Conservation (phyloP, 179 eudicot species). For the Amaranthus tricolor region DNA sequence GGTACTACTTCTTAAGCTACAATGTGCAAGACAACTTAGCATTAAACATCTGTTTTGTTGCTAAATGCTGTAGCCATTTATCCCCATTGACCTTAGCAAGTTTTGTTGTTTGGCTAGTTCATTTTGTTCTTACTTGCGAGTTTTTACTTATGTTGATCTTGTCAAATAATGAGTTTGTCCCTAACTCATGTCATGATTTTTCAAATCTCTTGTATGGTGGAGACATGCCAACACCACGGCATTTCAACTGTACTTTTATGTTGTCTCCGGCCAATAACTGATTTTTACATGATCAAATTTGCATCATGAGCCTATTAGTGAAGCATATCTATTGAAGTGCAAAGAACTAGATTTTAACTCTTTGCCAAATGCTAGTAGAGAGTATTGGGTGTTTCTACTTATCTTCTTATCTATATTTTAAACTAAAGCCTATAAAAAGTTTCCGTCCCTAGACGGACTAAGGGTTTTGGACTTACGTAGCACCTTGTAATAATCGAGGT, state of each 20-base stretch:
- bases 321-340: not conserved
- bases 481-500: too few species aligned
- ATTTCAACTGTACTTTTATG: not conserved
- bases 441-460: too few species aligned
- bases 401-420: too few species aligned
- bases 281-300: too few species aligned
- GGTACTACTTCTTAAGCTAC: conserved; percentile 38
- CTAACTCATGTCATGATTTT: not conserved
- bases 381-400: too few species aligned
- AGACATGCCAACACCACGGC: not conserved
- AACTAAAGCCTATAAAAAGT: not conserved
- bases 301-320: too few species aligned
- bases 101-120: not conserved
- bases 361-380: not conserved
- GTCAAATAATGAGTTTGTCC: not conserved
- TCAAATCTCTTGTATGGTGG: not conserved
- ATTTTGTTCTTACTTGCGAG: too few species aligned
- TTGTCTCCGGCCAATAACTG: not conserved
- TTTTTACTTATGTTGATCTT: not conserved
- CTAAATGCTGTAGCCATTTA: not conserved
- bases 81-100: not conserved
- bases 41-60: not conserved
- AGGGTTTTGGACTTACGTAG: too few species aligned
- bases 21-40: not conserved
- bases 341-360: not conserved